Evolutionary conservation across 2,329 filamentous ascomycete species (phyloP).

Genomic region (Fusarium albidum): DNA sequence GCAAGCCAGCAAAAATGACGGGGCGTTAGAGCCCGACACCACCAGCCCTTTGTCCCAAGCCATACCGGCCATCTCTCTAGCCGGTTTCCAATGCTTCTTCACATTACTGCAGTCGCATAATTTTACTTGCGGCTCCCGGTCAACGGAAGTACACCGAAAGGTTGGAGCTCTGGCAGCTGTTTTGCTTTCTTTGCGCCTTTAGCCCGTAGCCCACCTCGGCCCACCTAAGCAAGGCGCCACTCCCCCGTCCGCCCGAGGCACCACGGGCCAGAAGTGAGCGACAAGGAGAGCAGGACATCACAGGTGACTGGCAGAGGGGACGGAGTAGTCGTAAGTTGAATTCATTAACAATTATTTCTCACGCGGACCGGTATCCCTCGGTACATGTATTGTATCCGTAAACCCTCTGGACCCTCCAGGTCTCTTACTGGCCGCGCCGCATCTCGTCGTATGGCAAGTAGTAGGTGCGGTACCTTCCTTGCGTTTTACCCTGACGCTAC

Average conservation of each 20-base stretch:
- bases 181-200: not conserved
- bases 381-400: slow-evolving; percentile 15
- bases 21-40: slow-evolving; percentile 2
- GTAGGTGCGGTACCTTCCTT: slow-evolving; percentile 7
- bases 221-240: slow-evolving; percentile 21
- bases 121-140: slow-evolving; percentile 11
- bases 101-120: not conserved
- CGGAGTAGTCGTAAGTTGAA: slow-evolving; percentile 23
- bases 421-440: slow-evolving; percentile 4
- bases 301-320: slow-evolving; percentile 22
- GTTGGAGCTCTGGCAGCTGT: slow-evolving; percentile 19
- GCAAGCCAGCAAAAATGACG: slow-evolving; percentile 14
- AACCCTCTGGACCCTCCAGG: slow-evolving; percentile 11
- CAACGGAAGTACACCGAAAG: slow-evolving; percentile 29
- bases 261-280: slow-evolving; percentile 33
- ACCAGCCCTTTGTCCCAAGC: not conserved
- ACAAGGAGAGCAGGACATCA: slow-evolving; percentile 13
- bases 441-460: not conserved
- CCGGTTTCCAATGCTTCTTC: not conserved
- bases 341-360: slow-evolving; percentile 1
- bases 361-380: slow-evolving; percentile 22
- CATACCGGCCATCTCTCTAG: not conserved
- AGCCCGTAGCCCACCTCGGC: slow-evolving; percentile 34
- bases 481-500: not conserved
- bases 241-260: slow-evolving; percentile 14